Evolutionary conservation across 176 grass and related monocot genomes (phyloP).

Genomic region (Typha latifolia): DNA sequence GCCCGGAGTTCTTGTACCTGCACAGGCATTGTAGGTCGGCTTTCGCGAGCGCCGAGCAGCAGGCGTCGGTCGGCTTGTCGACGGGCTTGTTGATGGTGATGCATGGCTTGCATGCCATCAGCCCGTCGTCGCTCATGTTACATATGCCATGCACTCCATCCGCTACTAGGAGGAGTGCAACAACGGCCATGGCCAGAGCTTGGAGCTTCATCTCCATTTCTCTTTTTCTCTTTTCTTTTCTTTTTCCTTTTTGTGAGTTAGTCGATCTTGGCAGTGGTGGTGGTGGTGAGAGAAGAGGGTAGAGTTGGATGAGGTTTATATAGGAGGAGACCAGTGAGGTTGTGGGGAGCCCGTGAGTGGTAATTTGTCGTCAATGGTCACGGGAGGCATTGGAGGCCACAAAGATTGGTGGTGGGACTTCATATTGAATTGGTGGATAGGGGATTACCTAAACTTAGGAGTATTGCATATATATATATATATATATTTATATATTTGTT

Average conservation of each 20-base stretch:
- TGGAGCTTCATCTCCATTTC: constrained; percentile 10
- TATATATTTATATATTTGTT: too few relatives aligned
- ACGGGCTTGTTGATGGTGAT: constrained; percentile 2
- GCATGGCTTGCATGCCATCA: constrained; percentile 17
- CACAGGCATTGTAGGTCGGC: constrained; percentile 34
- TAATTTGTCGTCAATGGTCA: constrained; percentile 1
- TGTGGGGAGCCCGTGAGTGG: background rate
- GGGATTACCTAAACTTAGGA: too few relatives aligned
- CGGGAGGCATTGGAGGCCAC: constrained; percentile 10
- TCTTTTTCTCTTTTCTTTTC: background rate
- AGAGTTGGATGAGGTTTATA: background rate
- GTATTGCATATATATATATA: too few relatives aligned
- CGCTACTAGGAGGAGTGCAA: constrained; percentile 14
- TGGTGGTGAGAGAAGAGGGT: background rate
- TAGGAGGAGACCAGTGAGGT: background rate
- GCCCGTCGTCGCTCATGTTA: background rate
- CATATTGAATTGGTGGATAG: background rate
- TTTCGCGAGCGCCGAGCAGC: constrained; percentile 16
- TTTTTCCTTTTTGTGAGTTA: background rate
- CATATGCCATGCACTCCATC: constrained; percentile 3
- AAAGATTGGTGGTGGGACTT: background rate
- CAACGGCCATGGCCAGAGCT: background rate
- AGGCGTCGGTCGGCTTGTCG: background rate
- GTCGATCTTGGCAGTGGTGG: background rate
- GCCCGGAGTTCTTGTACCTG: background rate